Conservation (phyloP, 2,329 filamentous ascomycete species). For the Colletotrichum melonis region DNA sequence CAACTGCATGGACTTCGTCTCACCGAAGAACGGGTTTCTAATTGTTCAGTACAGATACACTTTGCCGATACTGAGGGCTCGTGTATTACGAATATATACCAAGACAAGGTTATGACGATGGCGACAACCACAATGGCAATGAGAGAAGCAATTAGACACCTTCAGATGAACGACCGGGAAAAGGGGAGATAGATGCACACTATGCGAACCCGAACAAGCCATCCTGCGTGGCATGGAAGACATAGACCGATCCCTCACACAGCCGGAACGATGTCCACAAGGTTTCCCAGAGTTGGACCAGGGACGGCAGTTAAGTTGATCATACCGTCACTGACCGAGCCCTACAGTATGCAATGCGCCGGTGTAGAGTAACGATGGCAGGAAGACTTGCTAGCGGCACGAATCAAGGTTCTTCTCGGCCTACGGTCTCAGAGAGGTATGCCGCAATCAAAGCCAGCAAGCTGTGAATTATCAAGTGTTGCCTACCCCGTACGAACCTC, state of each 20-base stretch:
- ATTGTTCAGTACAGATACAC: background rate
- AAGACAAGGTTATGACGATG: background rate
- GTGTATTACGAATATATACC: background rate
- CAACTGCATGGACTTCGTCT: conserved; percentile 19
- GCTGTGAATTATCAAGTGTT: background rate
- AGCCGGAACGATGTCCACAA: background rate
- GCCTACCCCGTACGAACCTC: background rate
- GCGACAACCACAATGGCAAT: background rate
- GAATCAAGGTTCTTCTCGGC: background rate
- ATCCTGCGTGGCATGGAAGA: background rate
- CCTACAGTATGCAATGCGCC: background rate
- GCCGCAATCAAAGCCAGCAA: background rate
- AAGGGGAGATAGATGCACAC: too few relatives aligned
- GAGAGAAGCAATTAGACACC: background rate
- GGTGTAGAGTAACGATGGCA: background rate
- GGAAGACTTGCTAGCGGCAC: background rate
- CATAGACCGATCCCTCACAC: background rate
- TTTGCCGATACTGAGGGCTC: background rate
- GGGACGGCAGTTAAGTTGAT: conserved; percentile 17
- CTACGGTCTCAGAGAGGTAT: background rate
- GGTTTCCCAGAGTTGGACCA: background rate
- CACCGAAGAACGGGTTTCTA: background rate
- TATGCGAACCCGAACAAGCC: background rate
- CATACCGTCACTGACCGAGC: conserved; percentile 7
- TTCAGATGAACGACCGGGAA: conserved; percentile 3